These are phyloP conservation scores for Pseudocercospora musae DNA, from an alignment of 2,329 filamentous ascomycete species.

Conservation along the genomic window DNA sequence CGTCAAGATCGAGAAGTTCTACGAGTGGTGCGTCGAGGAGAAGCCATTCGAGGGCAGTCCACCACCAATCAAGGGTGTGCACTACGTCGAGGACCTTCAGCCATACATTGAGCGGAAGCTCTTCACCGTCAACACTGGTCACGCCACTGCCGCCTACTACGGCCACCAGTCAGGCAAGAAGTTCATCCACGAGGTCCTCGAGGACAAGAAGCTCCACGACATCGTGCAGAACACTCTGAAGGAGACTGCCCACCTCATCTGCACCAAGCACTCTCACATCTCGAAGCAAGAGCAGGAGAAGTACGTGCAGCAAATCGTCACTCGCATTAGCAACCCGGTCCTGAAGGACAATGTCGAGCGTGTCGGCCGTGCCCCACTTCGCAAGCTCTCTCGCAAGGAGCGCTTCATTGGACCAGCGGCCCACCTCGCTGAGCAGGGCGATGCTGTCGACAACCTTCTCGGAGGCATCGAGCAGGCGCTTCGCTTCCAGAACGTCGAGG, in stretches of 20 bases:
- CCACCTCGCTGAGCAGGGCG: constrained; percentile 77
- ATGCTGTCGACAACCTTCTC: constrained; percentile 70
- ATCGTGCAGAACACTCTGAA: constrained; percentile 75
- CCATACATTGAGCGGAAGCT: constrained; percentile 99
- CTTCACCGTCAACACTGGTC: constrained; percentile 97
- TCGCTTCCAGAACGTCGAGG: constrained; percentile 91
- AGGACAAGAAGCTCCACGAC: constrained; percentile 72
- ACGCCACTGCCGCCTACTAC: constrained; percentile 94
- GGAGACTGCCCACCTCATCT: constrained; percentile 84
- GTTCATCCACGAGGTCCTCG: constrained; percentile 85
- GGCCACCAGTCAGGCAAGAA: constrained; percentile 81
- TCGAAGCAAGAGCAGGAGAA: constrained; percentile 68
- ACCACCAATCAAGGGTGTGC: constrained; percentile 75
- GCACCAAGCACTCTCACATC: constrained; percentile 75
- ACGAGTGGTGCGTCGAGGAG: constrained; percentile 95
- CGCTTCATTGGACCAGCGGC: constrained; percentile 91
- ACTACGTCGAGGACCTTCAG: constrained; percentile 86
- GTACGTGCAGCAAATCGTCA: constrained; percentile 90
- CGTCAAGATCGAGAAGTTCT: constrained; percentile 97
- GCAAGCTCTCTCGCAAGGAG: constrained; percentile 92
- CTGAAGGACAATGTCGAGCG: constrained; percentile 91
- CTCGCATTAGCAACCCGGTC: constrained; percentile 87
- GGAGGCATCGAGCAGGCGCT: constrained; percentile 87
- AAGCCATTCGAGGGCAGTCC: constrained; percentile 73
- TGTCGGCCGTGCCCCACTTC: constrained; percentile 88